Percentiles rank a stretch among this genome's conserved stretches.
phyloP scores from a whole-genome alignment of 73 alveolate species.

The Paramecium octaurelia region DNA sequence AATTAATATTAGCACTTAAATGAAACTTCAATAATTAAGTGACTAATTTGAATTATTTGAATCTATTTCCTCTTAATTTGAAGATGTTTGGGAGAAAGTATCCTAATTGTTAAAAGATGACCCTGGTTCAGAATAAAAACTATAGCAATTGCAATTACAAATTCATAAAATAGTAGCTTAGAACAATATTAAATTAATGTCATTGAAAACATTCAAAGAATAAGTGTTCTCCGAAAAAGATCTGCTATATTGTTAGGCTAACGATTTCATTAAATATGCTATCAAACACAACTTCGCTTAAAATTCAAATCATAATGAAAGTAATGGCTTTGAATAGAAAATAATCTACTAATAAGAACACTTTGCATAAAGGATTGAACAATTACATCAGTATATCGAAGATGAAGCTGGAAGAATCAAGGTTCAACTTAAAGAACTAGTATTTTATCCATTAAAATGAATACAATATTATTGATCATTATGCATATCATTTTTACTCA shows the following conservation, averaged over 20 bases:
- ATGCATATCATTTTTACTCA: not conserved
- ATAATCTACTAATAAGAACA: not conserved
- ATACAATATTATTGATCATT: not conserved
- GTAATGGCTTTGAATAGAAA: constrained; percentile 5
- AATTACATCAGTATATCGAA: not conserved
- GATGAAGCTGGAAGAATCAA: not conserved
- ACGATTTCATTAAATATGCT: constrained; percentile 24
- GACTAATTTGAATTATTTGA: constrained; percentile 26
- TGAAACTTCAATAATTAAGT: not conserved
- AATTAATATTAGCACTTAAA: not conserved
- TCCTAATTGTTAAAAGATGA: not conserved
- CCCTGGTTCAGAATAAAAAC: not conserved
- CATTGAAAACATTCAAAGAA: constrained; percentile 13
- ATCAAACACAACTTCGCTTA: not conserved
- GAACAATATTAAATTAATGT: not conserved
- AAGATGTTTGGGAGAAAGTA: constrained; percentile 39
- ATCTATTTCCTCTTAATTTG: not conserved
- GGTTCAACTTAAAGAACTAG: not conserved
- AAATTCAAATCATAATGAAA: not conserved
- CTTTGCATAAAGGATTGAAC: not conserved
- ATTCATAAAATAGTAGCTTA: constrained; percentile 2
- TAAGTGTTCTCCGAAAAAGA: constrained; percentile 21
- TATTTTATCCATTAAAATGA: constrained; percentile 28
- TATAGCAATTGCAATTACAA: not conserved
- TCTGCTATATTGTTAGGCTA: not conserved